Base-by-base conservation (phyloP, 768 basidiomycete species). In the Boletus rufocinnamomeus region DNA sequence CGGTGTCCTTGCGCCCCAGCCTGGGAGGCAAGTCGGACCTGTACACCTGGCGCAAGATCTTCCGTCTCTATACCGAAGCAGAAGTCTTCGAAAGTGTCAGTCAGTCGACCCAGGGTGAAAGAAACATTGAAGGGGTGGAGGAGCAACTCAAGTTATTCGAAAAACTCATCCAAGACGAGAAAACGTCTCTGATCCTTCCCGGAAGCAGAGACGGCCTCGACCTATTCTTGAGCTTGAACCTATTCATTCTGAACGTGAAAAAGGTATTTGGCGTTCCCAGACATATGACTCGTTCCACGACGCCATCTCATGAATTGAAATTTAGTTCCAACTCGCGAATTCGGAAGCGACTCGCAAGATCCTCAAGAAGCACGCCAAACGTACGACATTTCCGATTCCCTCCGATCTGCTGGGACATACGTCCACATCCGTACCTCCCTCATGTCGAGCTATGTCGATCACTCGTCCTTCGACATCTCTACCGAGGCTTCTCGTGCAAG, bases 321-420 rank as follows among this genome's bases (percentile, higher is more conserved):
- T 21, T 19, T 37, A 90, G 89, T 92, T 94, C 68, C 88, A 93
- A 66, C 69, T 81, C 40, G 93, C 91, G 8, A 96, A 93, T 67
- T 80, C 87, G 8, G 93, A 96, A 72, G 95, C 94, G 2, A 90
- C 88, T 3, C 84, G 93, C 37, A 97, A 97, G 75, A 94, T 94
- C 58, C 82, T 96, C 52, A 96, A 96, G 80, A 97, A 97, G 69
- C 95, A 95, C 68, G 82, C 91, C 30, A 96, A 96, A 69, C 86
- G 92, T 4, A 96, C 94, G 0, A 85, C 90, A 0, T 77, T 98
- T 10, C 88, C 91, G 1, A 79, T 89, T 62, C 80, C 87, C 2
- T 59, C 60, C 14, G 58, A 69, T 52, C 56, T 66, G 17, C 52
- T 73, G 56, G 68, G 54, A 2, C 70, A 58, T 53, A 58, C 35